Evolutionary conservation across 2,329 filamentous ascomycete genomes (phyloP).

Genomic region (Nigrospora sphaerica): DNA sequence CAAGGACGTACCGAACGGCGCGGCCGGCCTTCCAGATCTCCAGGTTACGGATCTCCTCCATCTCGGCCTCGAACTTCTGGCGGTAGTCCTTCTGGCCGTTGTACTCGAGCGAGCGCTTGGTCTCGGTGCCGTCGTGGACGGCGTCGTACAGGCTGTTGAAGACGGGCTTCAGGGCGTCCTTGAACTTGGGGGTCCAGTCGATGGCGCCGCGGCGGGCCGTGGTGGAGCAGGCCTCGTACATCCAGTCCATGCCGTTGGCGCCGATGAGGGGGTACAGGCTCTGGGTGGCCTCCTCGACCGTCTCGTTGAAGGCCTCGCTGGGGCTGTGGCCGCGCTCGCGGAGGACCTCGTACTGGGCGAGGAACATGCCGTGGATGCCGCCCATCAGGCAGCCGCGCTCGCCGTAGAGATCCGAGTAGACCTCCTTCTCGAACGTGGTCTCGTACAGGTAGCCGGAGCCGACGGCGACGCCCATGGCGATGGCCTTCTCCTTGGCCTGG

Average conservation of each 20-base stretch:
- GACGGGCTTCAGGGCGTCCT: slow-evolving; percentile 96
- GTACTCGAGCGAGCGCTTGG: slow-evolving; percentile 92
- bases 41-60: slow-evolving; percentile 94
- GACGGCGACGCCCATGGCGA: slow-evolving; percentile 93
- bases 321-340: slow-evolving; percentile 96
- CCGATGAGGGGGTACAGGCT: slow-evolving; percentile 96
- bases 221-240: slow-evolving; percentile 99
- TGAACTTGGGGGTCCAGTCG: slow-evolving; percentile 97
- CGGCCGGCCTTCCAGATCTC: slow-evolving; percentile 99
- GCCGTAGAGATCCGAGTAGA: slow-evolving; percentile 99
- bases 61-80: slow-evolving; percentile 94
- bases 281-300: slow-evolving; percentile 98
- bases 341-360: slow-evolving; percentile 99
- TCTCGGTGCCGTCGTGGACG: slow-evolving; percentile 88
- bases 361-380: slow-evolving; percentile 99
- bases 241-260: slow-evolving; percentile 99
- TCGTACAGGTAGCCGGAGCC: slow-evolving; percentile 99
- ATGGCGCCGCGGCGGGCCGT: slow-evolving; percentile 97
- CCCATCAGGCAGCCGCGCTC: slow-evolving; percentile 99
- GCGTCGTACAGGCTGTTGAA: slow-evolving; percentile 97
- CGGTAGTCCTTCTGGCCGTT: slow-evolving; percentile 95
- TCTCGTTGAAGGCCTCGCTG: slow-evolving; percentile 99
- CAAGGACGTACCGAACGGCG: slow-evolving; percentile 68
- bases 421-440: slow-evolving; percentile 99
- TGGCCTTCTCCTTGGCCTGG: slow-evolving; percentile 95